phyloP scores from a whole-genome alignment of 2,329 filamentous ascomycete genomes.

The Colletotrichum zoysiae region DNA sequence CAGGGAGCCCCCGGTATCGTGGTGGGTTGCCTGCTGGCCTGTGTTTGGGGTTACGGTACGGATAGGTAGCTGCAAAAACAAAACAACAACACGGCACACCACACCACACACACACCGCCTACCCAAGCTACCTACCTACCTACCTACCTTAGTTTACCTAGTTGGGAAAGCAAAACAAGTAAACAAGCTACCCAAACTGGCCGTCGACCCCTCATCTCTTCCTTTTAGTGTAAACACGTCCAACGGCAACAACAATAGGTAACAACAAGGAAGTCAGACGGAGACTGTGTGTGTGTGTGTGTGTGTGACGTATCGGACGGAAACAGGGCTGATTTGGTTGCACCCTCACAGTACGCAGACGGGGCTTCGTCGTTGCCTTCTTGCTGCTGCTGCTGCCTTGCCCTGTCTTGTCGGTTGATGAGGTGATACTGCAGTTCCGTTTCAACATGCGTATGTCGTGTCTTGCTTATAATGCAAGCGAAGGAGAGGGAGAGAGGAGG shows the following conservation, averaged over 20 bases:
- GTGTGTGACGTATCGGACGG: constrained; percentile 5
- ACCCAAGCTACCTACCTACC: too few species aligned
- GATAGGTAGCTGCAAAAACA: constrained; percentile 13
- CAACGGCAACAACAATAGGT: too few species aligned
- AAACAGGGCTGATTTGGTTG: constrained; percentile 17
- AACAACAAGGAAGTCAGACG: neutral
- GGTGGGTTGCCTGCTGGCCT: constrained; percentile 13
- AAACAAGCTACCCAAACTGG: constrained; percentile 36
- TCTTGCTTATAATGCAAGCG: constrained; percentile 1
- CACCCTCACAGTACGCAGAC: constrained; percentile 3
- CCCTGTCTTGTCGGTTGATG: constrained; percentile 1
- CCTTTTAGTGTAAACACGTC: neutral
- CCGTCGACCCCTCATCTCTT: constrained; percentile 2
- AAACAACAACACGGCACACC: constrained; percentile 21
- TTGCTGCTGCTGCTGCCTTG: neutral
- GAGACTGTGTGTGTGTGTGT: constrained; percentile 1
- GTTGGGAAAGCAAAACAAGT: constrained; percentile 15
- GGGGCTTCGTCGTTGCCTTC: neutral
- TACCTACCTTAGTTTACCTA: too few species aligned
- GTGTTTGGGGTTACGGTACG: constrained; percentile 26
- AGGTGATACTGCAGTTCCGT: constrained; percentile 28
- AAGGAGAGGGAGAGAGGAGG: too few species aligned
- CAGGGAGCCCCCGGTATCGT: constrained; percentile 2
- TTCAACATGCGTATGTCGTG: constrained; percentile 24
- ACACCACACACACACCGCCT: neutral